phyloP scores from a whole-genome alignment of 805 yeast genomes.

The Scheffersomyces stipitis region DNA sequence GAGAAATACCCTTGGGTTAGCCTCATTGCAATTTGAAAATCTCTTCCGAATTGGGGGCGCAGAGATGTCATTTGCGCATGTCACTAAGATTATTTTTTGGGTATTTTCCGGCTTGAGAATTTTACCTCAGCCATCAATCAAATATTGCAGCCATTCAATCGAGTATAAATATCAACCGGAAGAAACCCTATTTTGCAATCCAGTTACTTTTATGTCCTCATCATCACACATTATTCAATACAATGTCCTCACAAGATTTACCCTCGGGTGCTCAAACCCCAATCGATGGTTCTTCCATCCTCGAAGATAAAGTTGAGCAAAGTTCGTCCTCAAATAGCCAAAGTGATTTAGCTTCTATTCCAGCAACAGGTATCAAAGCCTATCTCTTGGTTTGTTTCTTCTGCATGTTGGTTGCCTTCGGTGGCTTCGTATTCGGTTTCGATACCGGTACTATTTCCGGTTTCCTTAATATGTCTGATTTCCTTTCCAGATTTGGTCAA shows the following conservation, averaged over 20 bases:
- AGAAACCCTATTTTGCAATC: neutral
- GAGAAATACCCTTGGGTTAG: too few species aligned
- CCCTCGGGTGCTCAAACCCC: slow-evolving; percentile 35
- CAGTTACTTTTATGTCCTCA: neutral
- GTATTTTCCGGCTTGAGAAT: too few species aligned
- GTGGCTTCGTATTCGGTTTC: slow-evolving; percentile 75
- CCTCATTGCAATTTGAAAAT: too few species aligned
- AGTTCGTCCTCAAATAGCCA: too few species aligned
- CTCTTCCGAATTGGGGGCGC: too few species aligned
- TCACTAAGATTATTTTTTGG: too few species aligned
- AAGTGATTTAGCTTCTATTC: too few species aligned
- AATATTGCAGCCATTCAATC: slow-evolving; percentile 5
- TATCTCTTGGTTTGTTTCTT: slow-evolving; percentile 31
- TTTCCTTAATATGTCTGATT: slow-evolving; percentile 60
- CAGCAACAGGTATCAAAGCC: too few species aligned
- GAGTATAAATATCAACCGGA: slow-evolving; percentile 5
- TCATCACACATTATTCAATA: neutral
- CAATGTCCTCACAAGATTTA: slow-evolving; percentile 23
- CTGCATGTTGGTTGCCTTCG: slow-evolving; percentile 62
- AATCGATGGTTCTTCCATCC: slow-evolving; percentile 23
- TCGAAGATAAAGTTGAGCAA: too few species aligned
- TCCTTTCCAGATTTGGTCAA: slow-evolving; percentile 47
- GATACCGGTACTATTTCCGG: slow-evolving; percentile 78
- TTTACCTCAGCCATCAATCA: too few species aligned
- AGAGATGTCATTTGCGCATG: too few species aligned